phyloP scores from a whole-genome alignment of 768 basidiomycete genomes.

The Tricholomella constricta region DNA sequence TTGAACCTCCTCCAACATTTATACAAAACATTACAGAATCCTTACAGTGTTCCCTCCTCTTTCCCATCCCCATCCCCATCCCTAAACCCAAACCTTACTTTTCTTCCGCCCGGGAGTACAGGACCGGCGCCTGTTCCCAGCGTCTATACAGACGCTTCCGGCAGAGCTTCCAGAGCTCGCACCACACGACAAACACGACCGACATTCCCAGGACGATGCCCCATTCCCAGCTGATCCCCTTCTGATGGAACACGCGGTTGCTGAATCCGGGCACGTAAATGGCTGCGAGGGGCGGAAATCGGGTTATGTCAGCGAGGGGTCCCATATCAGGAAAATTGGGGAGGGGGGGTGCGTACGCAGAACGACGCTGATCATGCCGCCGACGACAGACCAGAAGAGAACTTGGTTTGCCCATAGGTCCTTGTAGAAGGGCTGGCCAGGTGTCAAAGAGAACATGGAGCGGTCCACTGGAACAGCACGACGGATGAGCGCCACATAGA shows the following conservation, averaged over 20 bases:
- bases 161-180: constrained; percentile 41
- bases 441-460: constrained; percentile 37
- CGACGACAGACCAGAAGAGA: constrained; percentile 36
- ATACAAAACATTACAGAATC: too few species aligned
- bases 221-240: constrained; percentile 42
- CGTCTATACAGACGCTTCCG: constrained; percentile 29
- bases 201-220: constrained; percentile 39
- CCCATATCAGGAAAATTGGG: not conserved
- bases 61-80: too few species aligned
- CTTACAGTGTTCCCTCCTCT: too few species aligned
- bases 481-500: not conserved
- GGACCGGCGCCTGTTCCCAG: constrained; percentile 21
- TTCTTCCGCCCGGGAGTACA: not conserved
- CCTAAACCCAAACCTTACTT: too few species aligned
- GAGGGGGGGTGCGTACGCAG: constrained; percentile 32
- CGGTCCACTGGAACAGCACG: constrained; percentile 32
- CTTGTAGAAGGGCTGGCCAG: constrained; percentile 35
- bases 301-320: too few species aligned
- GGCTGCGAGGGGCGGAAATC: too few species aligned
- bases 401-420: constrained; percentile 37
- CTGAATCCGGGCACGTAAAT: constrained; percentile 41
- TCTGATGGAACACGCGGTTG: constrained; percentile 39
- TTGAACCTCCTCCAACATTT: too few species aligned
- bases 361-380: constrained; percentile 39
- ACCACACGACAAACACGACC: constrained; percentile 34